Conservation (phyloP, 441 rosid genomes). For the Populus hybrid region DNA sequence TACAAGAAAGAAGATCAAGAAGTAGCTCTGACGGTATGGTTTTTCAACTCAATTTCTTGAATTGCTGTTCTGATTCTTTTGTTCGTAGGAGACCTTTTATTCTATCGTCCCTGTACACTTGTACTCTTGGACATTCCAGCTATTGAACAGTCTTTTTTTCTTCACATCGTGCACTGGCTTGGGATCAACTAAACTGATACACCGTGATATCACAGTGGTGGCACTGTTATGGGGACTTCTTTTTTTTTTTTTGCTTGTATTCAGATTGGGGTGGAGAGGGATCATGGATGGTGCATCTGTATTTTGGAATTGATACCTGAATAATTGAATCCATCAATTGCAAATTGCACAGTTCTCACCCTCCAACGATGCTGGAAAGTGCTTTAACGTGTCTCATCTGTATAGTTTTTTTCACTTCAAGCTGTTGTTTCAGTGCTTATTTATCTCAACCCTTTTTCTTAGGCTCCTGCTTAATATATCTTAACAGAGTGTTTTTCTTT, state of each 20-base stretch:
- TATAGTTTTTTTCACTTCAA: neutral
- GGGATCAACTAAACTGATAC: neutral
- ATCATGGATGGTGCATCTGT: neutral
- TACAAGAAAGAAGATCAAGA: constrained; percentile 65
- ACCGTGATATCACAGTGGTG: neutral
- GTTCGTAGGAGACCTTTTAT: neutral
- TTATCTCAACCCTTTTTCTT: neutral
- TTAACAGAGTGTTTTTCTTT: neutral
- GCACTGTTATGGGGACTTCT: neutral
- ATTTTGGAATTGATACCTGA: neutral
- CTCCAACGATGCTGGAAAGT: too few species aligned
- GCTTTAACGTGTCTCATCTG: too few species aligned
- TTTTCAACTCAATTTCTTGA: constrained; percentile 8
- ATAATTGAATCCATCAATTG: neutral
- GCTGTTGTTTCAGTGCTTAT: neutral
- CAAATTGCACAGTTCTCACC: neutral
- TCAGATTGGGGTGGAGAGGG: neutral
- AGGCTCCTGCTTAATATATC: neutral
- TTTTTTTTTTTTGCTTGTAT: neutral
- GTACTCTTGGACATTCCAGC: neutral
- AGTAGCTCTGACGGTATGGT: constrained; percentile 60
- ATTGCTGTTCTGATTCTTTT: neutral
- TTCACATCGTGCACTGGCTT: neutral
- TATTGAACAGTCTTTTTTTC: neutral
- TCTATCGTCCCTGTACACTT: neutral